Percentiles rank a stretch among this genome's conserved stretches.
Conservation (phyloP, 495 filamentous ascomycete species). For the Aspergillus avenaceus region DNA sequence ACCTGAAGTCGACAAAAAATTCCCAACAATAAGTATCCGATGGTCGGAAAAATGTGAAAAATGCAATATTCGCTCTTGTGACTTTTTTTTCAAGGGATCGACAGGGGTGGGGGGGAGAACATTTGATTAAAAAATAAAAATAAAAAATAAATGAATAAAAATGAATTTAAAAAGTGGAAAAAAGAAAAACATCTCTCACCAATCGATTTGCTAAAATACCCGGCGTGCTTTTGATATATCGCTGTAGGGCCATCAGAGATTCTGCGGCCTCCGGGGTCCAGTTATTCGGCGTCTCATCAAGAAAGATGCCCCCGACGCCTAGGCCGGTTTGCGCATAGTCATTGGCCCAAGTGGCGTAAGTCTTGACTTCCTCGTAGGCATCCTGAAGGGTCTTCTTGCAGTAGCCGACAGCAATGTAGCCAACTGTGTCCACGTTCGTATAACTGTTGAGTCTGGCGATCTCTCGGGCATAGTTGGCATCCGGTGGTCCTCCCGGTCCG, state of each 20-base stretch:
- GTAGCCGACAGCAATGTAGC: slow-evolving; percentile 18
- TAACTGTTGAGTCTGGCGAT: slow-evolving; percentile 10
- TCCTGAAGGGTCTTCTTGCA: slow-evolving; percentile 11
- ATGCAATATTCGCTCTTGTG: neutral
- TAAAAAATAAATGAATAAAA: neutral
- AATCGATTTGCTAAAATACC: slow-evolving; percentile 6
- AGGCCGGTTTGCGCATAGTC: slow-evolving; percentile 3
- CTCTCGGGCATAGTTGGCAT: slow-evolving; percentile 12
- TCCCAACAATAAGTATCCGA: no score
- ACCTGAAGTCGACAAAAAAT: slow-evolving; percentile 7
- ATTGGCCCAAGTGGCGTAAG: slow-evolving; percentile 13
- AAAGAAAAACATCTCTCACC: slow-evolving; percentile 3
- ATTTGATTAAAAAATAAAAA: no score
- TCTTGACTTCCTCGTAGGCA: slow-evolving; percentile 9
- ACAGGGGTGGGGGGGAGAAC: neutral
- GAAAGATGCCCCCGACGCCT: slow-evolving; percentile 13
- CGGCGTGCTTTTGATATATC: neutral
- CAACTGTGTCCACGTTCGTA: slow-evolving; percentile 13
- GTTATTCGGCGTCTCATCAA: slow-evolving; percentile 17
- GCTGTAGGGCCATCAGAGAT: slow-evolving; percentile 2
- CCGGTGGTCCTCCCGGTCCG: slow-evolving; percentile 10
- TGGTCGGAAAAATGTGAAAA: neutral
- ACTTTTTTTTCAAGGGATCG: neutral
- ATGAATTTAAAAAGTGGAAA: neutral
- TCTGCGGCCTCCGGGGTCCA: neutral